Evolutionary conservation across 495 filamentous ascomycete species (phyloP).

Genomic region (Xylaria intraflava): DNA sequence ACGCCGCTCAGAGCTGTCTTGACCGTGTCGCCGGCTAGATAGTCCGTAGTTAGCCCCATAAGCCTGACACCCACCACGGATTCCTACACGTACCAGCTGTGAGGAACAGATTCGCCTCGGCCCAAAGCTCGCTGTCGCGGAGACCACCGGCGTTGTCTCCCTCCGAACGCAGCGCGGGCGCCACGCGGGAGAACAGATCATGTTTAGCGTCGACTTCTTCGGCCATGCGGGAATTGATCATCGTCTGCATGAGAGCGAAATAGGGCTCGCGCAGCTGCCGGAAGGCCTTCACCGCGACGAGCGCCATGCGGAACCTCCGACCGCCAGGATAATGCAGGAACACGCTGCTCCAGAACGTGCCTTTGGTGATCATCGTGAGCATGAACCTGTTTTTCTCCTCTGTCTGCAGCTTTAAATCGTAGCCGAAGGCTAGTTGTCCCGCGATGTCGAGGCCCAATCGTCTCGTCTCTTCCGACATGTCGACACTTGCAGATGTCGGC

Average conservation of each 20-base stretch:
- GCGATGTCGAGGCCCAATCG: too few relatives aligned
- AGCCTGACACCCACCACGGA: not conserved
- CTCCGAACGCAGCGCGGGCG: constrained; percentile 29
- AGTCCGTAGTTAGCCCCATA: not conserved
- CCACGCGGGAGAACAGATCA: constrained; percentile 28
- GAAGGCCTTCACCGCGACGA: not conserved
- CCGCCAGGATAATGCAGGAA: too few relatives aligned
- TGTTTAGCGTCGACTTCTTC: constrained; percentile 8
- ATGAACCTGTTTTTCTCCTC: too few relatives aligned
- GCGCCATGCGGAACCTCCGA: not conserved
- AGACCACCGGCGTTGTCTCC: not conserved
- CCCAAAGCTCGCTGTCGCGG: constrained; percentile 8
- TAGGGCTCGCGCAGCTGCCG: not conserved
- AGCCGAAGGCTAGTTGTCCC: too few relatives aligned
- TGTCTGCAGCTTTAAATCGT: too few relatives aligned
- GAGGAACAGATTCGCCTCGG: constrained; percentile 13
- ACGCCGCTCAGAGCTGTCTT: not conserved
- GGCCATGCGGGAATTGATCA: constrained; percentile 9
- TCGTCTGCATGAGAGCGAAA: not conserved
- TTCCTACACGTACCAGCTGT: constrained; percentile 3
- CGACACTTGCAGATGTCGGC: too few relatives aligned
- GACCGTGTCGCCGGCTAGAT: constrained; percentile 4
- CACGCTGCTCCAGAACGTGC: too few relatives aligned
- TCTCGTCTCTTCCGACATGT: too few relatives aligned
- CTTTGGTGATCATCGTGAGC: too few relatives aligned